phyloP scores from a whole-genome alignment of 2,329 filamentous ascomycete genomes.

The Pseudogymnoascus sp. region DNA sequence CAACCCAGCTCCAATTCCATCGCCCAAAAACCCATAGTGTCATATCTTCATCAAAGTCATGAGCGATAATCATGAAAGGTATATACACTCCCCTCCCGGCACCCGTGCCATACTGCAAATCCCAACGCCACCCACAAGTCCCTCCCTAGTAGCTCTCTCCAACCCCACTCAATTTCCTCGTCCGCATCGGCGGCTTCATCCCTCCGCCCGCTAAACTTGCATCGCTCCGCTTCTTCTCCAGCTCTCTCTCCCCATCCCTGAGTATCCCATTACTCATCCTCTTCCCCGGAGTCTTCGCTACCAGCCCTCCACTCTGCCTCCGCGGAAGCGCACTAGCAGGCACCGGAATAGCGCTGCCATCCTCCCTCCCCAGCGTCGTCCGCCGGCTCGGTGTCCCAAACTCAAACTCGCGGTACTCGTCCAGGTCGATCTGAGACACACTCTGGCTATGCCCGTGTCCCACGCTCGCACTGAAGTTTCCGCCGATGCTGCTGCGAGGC shows the following conservation, averaged over 20 bases:
- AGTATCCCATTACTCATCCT: constrained; percentile 24
- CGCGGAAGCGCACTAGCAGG: constrained; percentile 39
- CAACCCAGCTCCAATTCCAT: background rate
- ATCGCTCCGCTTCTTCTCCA: constrained; percentile 13
- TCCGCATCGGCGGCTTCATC: constrained; percentile 24
- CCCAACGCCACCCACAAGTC: background rate
- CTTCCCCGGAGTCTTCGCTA: constrained; percentile 21
- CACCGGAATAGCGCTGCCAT: constrained; percentile 42
- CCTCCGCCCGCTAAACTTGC: constrained; percentile 15
- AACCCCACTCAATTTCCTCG: constrained; percentile 44
- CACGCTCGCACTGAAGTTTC: constrained; percentile 24
- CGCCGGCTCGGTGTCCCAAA: constrained; percentile 39
- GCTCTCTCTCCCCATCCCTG: constrained; percentile 17
- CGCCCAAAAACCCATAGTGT: constrained; percentile 6
- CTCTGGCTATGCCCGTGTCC: constrained; percentile 30
- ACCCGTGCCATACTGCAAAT: constrained; percentile 4
- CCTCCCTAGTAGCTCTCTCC: constrained; percentile 48
- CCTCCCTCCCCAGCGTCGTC: constrained; percentile 35
- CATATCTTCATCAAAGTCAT: constrained; percentile 9
- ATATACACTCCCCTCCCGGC: background rate
- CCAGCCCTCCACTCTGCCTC: constrained; percentile 41
- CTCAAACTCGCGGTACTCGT: constrained; percentile 24
- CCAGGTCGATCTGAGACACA: constrained; percentile 26
- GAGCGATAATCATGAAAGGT: constrained; percentile 5
- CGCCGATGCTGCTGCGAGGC: constrained; percentile 28